Base-by-base conservation (phyloP, 371 early-diverging fungal species). In the Blastocladiella emersonii region DNA sequence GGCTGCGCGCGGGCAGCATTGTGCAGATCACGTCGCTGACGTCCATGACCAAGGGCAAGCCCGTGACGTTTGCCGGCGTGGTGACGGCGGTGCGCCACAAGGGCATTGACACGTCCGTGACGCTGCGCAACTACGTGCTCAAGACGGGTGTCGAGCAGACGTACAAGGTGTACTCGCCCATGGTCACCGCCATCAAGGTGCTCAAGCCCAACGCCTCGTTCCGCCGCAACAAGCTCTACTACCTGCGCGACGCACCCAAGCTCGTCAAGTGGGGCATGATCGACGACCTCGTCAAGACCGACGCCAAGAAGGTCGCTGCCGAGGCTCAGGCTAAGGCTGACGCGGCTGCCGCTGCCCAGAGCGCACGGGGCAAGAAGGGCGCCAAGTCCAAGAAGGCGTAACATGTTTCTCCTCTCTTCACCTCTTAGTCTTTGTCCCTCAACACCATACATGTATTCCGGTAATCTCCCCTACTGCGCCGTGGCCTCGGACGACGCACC, bases 141-240 rank as follows among this genome's bases (percentile, higher is more conserved):
- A 87, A 85, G 68, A 80, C 89, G 43, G 91, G 91, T 62, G 88
- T 91, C 10, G 92, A 91, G 68, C 82, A 85, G 71, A 78, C 84
- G 64, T 91, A 82, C 64, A 77, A 78, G 63, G 79, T 86, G 34
- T 90, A 85, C 68, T 89, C 89, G 55, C 92, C 92, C n/a, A 66
- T 91, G 72, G 76, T 91, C 63, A 90, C 88, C 72, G 75, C 76
- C 41, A 83, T 91, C 70, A 77, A 84, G 61, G 75, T 88, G 25
- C 67, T 90, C 72, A 78, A 86, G 65, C 80, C 75, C 63, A 80
- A 84, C 41, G 76, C 72, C 55, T 80, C 83, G 17, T 83, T 80
- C 68, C 78, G 85, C 71, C 80, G 91, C 67, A 87, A 87, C 25
- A 91, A 91, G 71, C 70, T 89, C 66, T 89, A 75, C 65, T 91